Conservation (phyloP, 768 basidiomycete species). For the Pleurotus citrinopileatus region DNA sequence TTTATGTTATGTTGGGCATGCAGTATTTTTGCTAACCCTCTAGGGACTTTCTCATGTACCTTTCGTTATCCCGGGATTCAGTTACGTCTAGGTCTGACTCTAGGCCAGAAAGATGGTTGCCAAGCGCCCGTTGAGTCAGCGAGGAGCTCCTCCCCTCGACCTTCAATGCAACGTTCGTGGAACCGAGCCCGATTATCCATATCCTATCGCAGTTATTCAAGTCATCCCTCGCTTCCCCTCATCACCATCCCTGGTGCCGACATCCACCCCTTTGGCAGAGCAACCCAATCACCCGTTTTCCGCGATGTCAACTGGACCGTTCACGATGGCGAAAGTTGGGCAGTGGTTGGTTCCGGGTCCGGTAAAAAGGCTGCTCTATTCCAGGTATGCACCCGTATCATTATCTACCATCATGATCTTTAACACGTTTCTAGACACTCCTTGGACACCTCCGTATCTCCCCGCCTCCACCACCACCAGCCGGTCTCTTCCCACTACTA, state of each 20-base stretch:
- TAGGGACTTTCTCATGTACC: no score
- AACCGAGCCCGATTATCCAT: no score
- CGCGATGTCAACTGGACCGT: slow-evolving; percentile 57
- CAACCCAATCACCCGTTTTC: slow-evolving; percentile 44
- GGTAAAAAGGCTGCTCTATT: slow-evolving; percentile 62
- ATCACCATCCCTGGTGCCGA: slow-evolving; percentile 49
- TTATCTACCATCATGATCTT: not conserved
- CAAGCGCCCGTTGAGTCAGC: no score
- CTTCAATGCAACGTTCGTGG: no score
- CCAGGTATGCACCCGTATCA: slow-evolving; percentile 45
- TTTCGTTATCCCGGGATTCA: no score
- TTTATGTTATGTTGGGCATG: no score
- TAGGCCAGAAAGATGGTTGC: no score
- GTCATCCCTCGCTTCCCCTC: no score
- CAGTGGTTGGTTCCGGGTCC: slow-evolving; percentile 63
- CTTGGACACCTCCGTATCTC: slow-evolving; percentile 69
- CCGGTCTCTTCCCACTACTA: slow-evolving; percentile 69
- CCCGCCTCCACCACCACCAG: slow-evolving; percentile 56
- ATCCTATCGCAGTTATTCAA: no score
- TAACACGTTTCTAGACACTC: slow-evolving; percentile 45
- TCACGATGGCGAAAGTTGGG: slow-evolving; percentile 68
- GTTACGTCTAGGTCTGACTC: no score
- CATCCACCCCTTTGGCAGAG: slow-evolving; percentile 59
- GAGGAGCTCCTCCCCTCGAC: no score
- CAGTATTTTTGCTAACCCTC: no score